Conservation (phyloP, 2,329 filamentous ascomycete species). For the Hymenoscyphus scutula region DNA sequence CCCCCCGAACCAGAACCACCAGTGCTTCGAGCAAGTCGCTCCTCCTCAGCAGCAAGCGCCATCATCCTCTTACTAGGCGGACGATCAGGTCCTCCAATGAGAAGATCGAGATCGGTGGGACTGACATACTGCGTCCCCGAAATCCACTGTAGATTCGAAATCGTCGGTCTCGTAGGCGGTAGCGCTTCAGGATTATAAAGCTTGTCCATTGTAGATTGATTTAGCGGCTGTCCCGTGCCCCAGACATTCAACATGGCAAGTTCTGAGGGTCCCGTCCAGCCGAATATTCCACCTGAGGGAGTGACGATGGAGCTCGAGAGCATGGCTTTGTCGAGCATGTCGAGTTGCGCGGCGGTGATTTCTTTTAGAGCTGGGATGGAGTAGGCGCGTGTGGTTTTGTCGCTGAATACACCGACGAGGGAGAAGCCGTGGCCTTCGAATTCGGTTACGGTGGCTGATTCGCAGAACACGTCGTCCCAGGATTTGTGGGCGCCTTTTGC, state of each 20-base stretch:
- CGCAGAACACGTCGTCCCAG: constrained; percentile 79
- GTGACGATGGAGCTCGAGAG: constrained; percentile 69
- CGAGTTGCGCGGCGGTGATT: constrained; percentile 65
- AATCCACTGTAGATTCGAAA: constrained; percentile 95
- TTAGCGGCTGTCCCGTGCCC: constrained; percentile 67
- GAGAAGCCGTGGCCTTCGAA: constrained; percentile 74
- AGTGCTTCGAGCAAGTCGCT: constrained; percentile 55
- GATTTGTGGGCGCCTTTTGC: constrained; percentile 89
- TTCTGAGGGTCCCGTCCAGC: constrained; percentile 87
- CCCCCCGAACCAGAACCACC: constrained; percentile 35
- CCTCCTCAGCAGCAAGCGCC: constrained; percentile 73
- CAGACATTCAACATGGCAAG: constrained; percentile 80
- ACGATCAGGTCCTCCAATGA: constrained; percentile 85
- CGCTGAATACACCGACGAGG: constrained; percentile 80
- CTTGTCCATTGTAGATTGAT: constrained; percentile 62
- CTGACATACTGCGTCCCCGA: constrained; percentile 90
- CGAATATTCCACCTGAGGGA: constrained; percentile 76
- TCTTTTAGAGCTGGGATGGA: constrained; percentile 88
- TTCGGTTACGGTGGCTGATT: constrained; percentile 73
- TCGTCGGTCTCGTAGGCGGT: constrained; percentile 81
- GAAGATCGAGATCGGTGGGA: constrained; percentile 79
- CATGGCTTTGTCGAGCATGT: constrained; percentile 72
- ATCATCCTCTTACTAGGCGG: constrained; percentile 88
- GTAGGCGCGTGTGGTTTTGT: constrained; percentile 75
- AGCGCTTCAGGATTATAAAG: constrained; percentile 74